Conservation (phyloP, 495 filamentous ascomycete genomes). For the Sabuloglossum arenarium region DNA sequence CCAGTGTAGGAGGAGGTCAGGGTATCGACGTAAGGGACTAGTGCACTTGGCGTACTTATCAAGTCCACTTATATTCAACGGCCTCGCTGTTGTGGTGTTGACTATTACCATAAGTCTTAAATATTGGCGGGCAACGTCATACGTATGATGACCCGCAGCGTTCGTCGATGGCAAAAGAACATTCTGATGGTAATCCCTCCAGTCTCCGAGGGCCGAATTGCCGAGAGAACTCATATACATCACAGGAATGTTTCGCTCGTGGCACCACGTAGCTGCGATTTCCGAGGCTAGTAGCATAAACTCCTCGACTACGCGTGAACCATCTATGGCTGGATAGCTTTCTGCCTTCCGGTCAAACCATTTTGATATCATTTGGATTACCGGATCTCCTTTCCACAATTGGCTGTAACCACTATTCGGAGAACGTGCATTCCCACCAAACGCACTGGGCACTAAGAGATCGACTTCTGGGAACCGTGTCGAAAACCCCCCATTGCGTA, state of each 20-base stretch:
- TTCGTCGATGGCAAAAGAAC: conserved; percentile 15
- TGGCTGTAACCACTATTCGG: conserved; percentile 8
- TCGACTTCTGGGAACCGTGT: not conserved
- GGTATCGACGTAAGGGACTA: conserved; percentile 65
- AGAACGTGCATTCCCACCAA: not conserved
- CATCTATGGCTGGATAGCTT: not conserved
- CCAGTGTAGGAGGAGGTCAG: conserved; percentile 73
- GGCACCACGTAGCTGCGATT: conserved; percentile 51
- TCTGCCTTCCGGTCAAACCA: not conserved
- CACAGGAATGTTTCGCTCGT: conserved; percentile 52
- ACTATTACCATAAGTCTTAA: conserved; percentile 28
- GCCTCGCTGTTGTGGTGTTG: conserved; percentile 25
- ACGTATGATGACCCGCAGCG: conserved; percentile 11
- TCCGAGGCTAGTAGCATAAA: conserved; percentile 66
- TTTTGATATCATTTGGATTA: conserved; percentile 20
- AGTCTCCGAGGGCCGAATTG: conserved; percentile 28
- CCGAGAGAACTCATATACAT: conserved; percentile 51
- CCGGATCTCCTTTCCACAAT: conserved; percentile 30
- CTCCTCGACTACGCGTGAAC: conserved; percentile 26
- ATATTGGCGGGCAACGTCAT: conserved; percentile 16
- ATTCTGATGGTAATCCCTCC: conserved; percentile 12
- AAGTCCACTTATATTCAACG: conserved; percentile 39
- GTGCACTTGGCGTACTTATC: conserved; percentile 61
- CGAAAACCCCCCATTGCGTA: not conserved
- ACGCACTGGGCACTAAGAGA: not conserved